Base-by-base conservation (phyloP, 2,329 filamentous ascomycete genomes). In the Thelonectria blattea region DNA sequence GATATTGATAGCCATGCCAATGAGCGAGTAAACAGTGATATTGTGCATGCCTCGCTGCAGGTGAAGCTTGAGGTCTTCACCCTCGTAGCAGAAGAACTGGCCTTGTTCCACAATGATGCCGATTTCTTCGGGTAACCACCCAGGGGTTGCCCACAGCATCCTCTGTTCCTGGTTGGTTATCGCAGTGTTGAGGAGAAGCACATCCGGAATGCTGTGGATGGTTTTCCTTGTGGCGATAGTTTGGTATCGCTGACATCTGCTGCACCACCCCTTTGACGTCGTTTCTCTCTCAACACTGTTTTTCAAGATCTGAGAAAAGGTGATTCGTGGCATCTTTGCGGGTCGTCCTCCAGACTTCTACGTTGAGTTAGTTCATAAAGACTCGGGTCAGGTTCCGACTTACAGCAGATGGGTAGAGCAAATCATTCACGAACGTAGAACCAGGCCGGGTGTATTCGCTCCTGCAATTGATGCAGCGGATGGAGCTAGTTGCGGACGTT, bases 21-120 rank as follows among this genome's bases (percentile, higher is more conserved):
- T 88, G 24, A 99, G 81, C 60, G 97, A 96, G 74, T 97, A 99
- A 0, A 98, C 90, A 12, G 88, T 87, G 50, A 98, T 91, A 52
- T 90, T 89, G 60, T 93, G 91, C 7, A 89, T 89, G 20, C 91
- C 91, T 32, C 90, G 86, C 71, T 94, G 89, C 20, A 96, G 78
- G 68, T 95, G 91, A 49, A 91, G 78, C 72, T 89, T 90, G 65
- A 99, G 77, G 69, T 98, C 93, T 54, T 96, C 90, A 2, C 95
- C 94, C 75, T 99, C 93, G 65, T 93, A 98, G 75, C 93, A 97
- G 76, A 92, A 93, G 72, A 98, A 91, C 71, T 96, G 91, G n/a
- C 92, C 92, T 69, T 91, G 87, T 61, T 96, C 91, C 58, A 97
- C 87, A 58, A 96, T 91, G 71, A 99, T 87, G 39, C 95, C 95